Percentiles rank a stretch among this genome's conserved stretches.
Evolutionary conservation across 345 rosid species (phyloP).

Genomic region (Lepidium sativum): DNA sequence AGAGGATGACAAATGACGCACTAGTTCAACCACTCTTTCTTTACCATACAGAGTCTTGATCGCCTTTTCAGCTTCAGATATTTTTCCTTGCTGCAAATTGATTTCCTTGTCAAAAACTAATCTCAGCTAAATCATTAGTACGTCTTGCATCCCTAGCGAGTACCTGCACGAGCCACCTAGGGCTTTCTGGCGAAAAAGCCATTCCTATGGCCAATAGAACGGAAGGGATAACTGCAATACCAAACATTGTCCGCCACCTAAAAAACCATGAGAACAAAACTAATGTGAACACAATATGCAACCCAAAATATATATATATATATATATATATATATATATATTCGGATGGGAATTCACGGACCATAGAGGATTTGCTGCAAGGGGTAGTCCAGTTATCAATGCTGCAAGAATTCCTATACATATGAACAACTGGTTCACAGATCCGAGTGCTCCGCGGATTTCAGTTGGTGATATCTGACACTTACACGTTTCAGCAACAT

Average conservation of each 20-base stretch:
- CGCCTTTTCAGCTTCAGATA: constrained; percentile 70
- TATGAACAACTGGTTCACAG: constrained; percentile 92
- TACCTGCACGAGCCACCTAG: constrained; percentile 99
- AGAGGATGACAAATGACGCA: constrained; percentile 58
- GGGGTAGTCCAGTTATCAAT: constrained; percentile 91
- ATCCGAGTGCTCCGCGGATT: constrained; percentile 94
- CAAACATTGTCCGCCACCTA: constrained; percentile 99
- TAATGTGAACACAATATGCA: background rate
- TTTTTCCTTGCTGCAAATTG: constrained; percentile 72
- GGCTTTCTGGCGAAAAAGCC: constrained; percentile 95
- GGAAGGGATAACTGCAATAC: constrained; percentile 77
- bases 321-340: too few relatives aligned
- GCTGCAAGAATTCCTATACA: constrained; percentile 96
- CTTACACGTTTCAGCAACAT: constrained; percentile 10
- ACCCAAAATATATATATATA: background rate
- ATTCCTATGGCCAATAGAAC: constrained; percentile 80
- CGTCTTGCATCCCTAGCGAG: background rate
- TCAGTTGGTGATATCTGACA: constrained; percentile 94
- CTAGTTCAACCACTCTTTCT: constrained; percentile 81
- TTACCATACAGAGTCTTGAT: constrained; percentile 78
- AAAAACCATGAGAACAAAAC: constrained; percentile 1
- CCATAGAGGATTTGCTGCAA: constrained; percentile 87
- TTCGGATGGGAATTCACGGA: constrained; percentile 17
- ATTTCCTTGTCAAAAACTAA: background rate
- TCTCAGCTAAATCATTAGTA: background rate